Base-by-base conservation (phyloP, 345 rosid species). In the Microcos paniculata region DNA sequence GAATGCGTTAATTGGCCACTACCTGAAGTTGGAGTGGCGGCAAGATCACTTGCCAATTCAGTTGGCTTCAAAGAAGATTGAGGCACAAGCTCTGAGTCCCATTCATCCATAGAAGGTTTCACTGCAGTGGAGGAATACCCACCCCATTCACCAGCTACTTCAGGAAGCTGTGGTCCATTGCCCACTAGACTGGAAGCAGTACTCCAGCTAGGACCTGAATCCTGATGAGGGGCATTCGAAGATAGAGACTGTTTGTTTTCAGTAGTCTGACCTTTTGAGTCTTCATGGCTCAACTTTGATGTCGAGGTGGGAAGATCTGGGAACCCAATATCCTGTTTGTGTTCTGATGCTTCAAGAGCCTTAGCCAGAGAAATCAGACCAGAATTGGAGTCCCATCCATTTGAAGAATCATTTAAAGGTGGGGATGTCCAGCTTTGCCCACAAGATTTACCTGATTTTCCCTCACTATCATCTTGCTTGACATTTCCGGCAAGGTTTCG, bases 191-290 rank as follows among this genome's bases (percentile, higher is more conserved):
- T 90, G 73, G 94, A 84, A 80, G 88, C 78, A 57, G 91, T 80
- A 81, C 90, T 88, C 97, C 94, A 89, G 76, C 88, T 88, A 77
- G 86, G 90, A 61, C 90, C 94, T 13, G 92, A 85, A 76, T 90
- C 90, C 85, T 79, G 90, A 72, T 80, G 79, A 40, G 84, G 80
- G 75, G 79, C 78, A 84, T 81, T 79, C 68, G 87, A 73, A 77
- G 96, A 82, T 59, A 76, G 28, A 49, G 89, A 82, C 71, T 82
- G 90, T 77, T 84, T 90, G 67, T 76, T 81, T 80, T 83, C 84
- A 12, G 78, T 84, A 42, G 83, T 84, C 77, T 80, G 84, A 55
- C 65, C 79, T 77, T 87, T 85, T 76, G 79, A 77, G 75, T 88
- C 88, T 75, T 77, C 84, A 61, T 78, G 80, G 77, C 76, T 79